Conservation (phyloP, 164 flowering plant genomes). For the Umbilicus rupestris region DNA sequence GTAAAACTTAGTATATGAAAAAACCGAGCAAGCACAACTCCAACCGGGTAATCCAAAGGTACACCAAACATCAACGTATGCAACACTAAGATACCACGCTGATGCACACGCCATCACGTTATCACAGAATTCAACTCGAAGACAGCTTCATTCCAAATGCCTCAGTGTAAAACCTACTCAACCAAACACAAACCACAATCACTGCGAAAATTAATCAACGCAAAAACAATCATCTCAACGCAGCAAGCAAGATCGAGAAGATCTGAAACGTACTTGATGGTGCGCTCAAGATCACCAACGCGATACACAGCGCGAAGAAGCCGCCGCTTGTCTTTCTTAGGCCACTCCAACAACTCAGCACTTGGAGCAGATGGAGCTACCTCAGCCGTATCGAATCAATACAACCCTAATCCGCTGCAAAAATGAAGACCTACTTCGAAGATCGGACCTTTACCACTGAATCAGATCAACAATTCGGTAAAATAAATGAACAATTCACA, state of each 20-base stretch:
- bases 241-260: background rate
- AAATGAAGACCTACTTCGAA: background rate
- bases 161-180: conserved; percentile 77
- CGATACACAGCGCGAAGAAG: conserved; percentile 76
- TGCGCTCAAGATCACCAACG: conserved; percentile 76
- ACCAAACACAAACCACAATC: background rate
- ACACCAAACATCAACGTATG: conserved; percentile 88
- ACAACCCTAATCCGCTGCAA: background rate
- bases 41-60: no score
- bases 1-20: no score
- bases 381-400: conserved; percentile 32
- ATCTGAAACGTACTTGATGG: conserved; percentile 43
- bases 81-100: no score
- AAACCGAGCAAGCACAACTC: no score
- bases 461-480: background rate
- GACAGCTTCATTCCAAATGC: conserved; percentile 79
- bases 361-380: conserved; percentile 26
- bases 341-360: conserved; percentile 59
- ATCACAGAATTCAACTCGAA: no score
- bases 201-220: background rate
- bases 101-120: no score
- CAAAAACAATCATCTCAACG: background rate
- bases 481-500: background rate
- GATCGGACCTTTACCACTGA: background rate
- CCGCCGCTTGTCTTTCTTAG: conserved; percentile 66